A percentile compares a stretch with the other conserved stretches of the same genome.
phyloP scores from a whole-genome alignment of 805 yeast species.

The Monosporozyma servazzii region DNA sequence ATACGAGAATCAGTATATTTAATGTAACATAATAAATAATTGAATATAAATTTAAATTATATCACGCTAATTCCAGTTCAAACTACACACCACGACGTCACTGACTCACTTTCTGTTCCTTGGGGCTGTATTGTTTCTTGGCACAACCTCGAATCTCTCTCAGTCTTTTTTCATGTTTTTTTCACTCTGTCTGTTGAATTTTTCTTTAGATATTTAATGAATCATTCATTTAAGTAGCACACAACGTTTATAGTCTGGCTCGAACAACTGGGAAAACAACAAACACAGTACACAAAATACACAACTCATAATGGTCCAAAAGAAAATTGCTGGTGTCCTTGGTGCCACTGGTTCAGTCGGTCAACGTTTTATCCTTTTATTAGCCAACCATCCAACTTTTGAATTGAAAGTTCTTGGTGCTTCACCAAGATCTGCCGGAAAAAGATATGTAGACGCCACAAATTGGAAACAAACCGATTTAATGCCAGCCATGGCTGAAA shows the following conservation, averaged over 20 bases:
- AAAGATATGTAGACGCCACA: constrained; percentile 72
- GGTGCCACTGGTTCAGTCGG: constrained; percentile 99
- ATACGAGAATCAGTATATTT: not conserved
- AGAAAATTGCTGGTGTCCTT: constrained; percentile 65
- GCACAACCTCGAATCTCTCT: no score
- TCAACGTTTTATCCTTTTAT: constrained; percentile 80
- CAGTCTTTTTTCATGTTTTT: no score
- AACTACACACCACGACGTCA: no score
- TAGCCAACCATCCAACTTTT: constrained; percentile 84
- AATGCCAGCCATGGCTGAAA: constrained; percentile 59
- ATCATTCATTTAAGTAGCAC: not conserved
- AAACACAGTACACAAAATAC: not conserved
- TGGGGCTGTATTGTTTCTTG: no score
- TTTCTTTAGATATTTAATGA: not conserved
- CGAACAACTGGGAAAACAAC: not conserved
- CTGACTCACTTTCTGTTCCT: no score
- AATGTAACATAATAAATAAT: not conserved
- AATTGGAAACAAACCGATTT: constrained; percentile 89
- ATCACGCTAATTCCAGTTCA: no score
- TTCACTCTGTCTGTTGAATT: no score
- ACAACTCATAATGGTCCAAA: constrained; percentile 19
- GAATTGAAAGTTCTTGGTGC: constrained; percentile 85
- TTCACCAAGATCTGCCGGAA: constrained; percentile 88
- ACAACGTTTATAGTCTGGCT: not conserved
- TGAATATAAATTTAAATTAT: not conserved